A percentile compares a stretch with the other conserved stretches of the same genome.
These are phyloP conservation scores for Nemania abortiva DNA, from an alignment of 2,329 filamentous ascomycete genomes.

Conservation along the genomic window DNA sequence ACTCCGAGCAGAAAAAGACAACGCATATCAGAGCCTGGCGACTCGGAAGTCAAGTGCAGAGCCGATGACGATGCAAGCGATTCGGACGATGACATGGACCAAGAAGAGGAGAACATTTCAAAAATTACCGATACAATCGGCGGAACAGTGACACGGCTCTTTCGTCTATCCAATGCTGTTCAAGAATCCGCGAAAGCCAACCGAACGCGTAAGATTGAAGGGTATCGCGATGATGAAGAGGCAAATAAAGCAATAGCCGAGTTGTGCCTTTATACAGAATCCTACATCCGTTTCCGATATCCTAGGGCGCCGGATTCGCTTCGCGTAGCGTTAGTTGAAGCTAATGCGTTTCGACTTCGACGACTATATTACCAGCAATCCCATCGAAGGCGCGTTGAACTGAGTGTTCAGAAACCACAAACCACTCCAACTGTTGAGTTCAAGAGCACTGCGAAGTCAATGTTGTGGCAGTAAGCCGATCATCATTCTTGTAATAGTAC, in stretches of 20 bases:
- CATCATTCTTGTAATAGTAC: slow-evolving; percentile 4
- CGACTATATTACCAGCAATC: slow-evolving; percentile 29
- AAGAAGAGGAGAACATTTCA: slow-evolving; percentile 14
- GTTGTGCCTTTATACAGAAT: slow-evolving; percentile 27
- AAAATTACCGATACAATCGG: slow-evolving; percentile 21
- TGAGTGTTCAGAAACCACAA: slow-evolving; percentile 8
- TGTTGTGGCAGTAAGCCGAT: slow-evolving; percentile 25
- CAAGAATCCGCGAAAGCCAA: slow-evolving; percentile 27
- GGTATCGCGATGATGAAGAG: slow-evolving; percentile 17
- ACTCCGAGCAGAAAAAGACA: slow-evolving; percentile 27
- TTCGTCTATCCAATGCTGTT: slow-evolving; percentile 21
- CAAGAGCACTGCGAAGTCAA: background rate
- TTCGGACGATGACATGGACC: slow-evolving; percentile 14
- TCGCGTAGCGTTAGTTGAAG: slow-evolving; percentile 21
- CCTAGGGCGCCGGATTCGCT: slow-evolving; percentile 21
- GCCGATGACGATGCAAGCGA: slow-evolving; percentile 21
- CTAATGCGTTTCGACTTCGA: slow-evolving; percentile 34
- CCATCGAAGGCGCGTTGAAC: slow-evolving; percentile 18
- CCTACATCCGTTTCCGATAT: slow-evolving; percentile 24
- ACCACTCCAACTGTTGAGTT: background rate
- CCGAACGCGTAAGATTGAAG: slow-evolving; percentile 1
- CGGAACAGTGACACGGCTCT: slow-evolving; percentile 25
- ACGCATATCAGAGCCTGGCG: slow-evolving; percentile 5
- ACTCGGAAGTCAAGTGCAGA: slow-evolving; percentile 11
- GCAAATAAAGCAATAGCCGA: slow-evolving; percentile 28